A percentile compares a stretch with the other conserved stretches of the same genome.
Evolutionary conservation across 2,329 filamentous ascomycete species (phyloP).

Genomic region (Epichloe gansuensis): DNA sequence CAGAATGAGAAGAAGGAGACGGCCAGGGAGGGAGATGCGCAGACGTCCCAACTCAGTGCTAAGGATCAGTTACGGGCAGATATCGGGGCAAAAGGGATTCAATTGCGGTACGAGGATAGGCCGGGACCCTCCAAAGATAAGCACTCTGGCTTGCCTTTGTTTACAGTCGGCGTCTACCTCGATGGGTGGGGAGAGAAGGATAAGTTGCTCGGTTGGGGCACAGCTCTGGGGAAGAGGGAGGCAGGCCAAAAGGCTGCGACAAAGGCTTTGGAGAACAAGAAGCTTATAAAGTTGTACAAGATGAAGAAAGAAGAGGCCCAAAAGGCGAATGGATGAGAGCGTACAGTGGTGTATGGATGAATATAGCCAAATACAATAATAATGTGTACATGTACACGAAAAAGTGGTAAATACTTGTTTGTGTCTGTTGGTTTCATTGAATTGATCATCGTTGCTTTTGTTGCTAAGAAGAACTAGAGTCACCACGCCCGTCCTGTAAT

Average conservation of each 20-base stretch:
- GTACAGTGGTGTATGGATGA: not conserved
- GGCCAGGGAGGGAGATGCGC: not conserved
- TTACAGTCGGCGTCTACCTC: constrained; percentile 51
- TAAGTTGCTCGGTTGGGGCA: constrained; percentile 50
- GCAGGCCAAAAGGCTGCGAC: constrained; percentile 56
- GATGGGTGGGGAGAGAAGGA: constrained; percentile 56
- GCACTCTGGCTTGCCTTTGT: constrained; percentile 41
- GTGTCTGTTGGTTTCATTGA: not conserved
- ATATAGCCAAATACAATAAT: not conserved
- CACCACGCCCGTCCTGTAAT: not conserved
- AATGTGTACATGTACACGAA: not conserved
- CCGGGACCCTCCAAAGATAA: constrained; percentile 40
- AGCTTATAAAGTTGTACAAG: constrained; percentile 40
- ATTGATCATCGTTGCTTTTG: not conserved
- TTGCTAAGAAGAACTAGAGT: not conserved
- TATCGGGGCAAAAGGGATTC: constrained; percentile 45
- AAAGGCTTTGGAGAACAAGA: constrained; percentile 53
- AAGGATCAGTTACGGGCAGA: constrained; percentile 20
- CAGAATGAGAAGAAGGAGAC: constrained; percentile 11
- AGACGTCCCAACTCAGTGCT: constrained; percentile 5
- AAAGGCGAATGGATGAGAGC: not conserved
- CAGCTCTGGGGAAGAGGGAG: constrained; percentile 54
- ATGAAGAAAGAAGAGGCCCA: constrained; percentile 28
- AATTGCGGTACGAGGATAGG: constrained; percentile 49
- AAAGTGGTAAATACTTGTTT: not conserved